Conservation (phyloP, 2,329 filamentous ascomycete genomes). For the Penicillium hordei region DNA sequence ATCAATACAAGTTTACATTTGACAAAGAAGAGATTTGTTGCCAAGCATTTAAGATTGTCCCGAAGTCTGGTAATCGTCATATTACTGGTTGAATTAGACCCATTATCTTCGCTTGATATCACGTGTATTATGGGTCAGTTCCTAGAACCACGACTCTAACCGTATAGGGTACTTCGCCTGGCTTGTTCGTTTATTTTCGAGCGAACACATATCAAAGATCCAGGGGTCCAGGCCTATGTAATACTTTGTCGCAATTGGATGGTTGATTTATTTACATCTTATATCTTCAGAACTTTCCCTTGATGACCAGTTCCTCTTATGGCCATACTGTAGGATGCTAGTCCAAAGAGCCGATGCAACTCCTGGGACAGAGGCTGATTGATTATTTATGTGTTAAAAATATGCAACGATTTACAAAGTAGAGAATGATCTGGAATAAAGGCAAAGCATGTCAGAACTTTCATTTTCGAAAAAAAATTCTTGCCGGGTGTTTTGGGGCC, state of each 20-base stretch:
- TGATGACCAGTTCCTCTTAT: not conserved
- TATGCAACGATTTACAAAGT: not conserved
- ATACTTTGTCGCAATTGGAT: not conserved
- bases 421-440: not conserved
- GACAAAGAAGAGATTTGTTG: slow-evolving; percentile 13
- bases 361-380: too few species aligned
- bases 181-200: not conserved
- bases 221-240: not conserved
- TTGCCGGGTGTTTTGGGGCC: not conserved
- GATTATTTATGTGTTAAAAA: not conserved
- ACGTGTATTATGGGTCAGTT: slow-evolving; percentile 1
- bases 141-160: not conserved
- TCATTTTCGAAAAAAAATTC: not conserved
- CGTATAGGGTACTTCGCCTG: not conserved
- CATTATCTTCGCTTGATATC: slow-evolving; percentile 4
- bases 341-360: not conserved
- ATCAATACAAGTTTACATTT: slow-evolving; percentile 4
- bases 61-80: not conserved
- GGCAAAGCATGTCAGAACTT: not conserved
- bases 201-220: not conserved
- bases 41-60: slow-evolving; percentile 9
- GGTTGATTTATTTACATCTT: not conserved
- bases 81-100: not conserved
- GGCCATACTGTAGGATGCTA: not conserved
- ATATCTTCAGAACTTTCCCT: too few species aligned